Evolutionary conservation across 805 yeast genomes (phyloP).

Genomic region (Saccharomyces mikatae): DNA sequence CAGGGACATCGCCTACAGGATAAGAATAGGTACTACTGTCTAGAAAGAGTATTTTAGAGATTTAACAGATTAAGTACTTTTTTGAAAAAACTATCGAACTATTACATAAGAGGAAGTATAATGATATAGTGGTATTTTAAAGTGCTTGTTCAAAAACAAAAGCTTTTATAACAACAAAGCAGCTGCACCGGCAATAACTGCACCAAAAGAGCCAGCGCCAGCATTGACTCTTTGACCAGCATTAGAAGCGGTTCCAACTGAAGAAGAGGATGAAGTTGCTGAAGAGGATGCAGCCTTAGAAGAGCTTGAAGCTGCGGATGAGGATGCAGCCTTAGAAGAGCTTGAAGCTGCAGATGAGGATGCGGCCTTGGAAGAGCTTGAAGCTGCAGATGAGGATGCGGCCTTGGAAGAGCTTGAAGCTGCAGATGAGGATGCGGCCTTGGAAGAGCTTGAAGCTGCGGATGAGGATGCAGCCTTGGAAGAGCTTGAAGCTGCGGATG

Average conservation of each 20-base stretch:
- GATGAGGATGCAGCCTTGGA: not conserved
- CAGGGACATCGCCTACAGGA: not conserved
- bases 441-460: not conserved
- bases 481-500: constrained; percentile 3
- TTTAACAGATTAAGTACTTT: not conserved
- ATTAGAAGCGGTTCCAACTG: not conserved
- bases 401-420: not conserved
- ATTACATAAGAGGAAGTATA: not conserved
- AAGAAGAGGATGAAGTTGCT: not conserved
- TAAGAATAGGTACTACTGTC: not conserved
- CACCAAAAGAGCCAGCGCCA: not conserved
- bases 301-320: constrained; percentile 2
- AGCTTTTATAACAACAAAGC: not conserved
- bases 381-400: constrained; percentile 3
- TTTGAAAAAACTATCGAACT: not conserved
- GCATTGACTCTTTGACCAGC: not conserved
- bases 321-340: constrained; percentile 1
- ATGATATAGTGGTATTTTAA: not conserved
- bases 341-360: constrained; percentile 4
- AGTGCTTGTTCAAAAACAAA: not conserved
- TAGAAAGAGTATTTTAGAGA: not conserved
- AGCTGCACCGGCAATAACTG: not conserved
- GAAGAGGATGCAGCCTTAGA: not conserved
- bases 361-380: not conserved
- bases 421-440: constrained; percentile 1